These are phyloP conservation scores for Pestalotiopsis sp. DNA, from an alignment of 2,329 filamentous ascomycete species.

Conservation along the genomic window DNA sequence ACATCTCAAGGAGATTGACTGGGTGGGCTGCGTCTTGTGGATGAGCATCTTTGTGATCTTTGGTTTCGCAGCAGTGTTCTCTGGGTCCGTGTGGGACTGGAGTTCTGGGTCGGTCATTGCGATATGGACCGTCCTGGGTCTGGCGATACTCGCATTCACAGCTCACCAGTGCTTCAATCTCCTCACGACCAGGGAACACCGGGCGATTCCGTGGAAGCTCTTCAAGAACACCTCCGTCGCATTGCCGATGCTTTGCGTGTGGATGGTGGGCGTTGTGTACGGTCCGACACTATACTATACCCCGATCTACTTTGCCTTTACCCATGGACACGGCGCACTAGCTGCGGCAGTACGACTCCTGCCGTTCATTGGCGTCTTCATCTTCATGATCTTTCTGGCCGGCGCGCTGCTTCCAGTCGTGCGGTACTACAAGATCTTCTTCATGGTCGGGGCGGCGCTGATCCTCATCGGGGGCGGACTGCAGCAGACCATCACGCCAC, in stretches of 20 bases:
- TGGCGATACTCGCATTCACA: conserved; percentile 45
- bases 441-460: conserved; percentile 29
- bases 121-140: conserved; percentile 48
- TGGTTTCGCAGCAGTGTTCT: conserved; percentile 52
- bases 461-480: conserved; percentile 28
- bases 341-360: conserved; percentile 44
- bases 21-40: conserved; percentile 32
- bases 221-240: conserved; percentile 39
- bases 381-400: conserved; percentile 59
- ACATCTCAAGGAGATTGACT: conserved; percentile 32
- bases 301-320: conserved; percentile 58
- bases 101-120: conserved; percentile 44
- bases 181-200: conserved; percentile 43
- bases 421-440: conserved; percentile 40
- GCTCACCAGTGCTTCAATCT: conserved; percentile 49
- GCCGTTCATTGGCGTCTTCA: conserved; percentile 50
- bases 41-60: conserved; percentile 38
- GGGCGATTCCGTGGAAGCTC: conserved; percentile 50
- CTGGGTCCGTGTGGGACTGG: conserved; percentile 54
- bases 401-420: conserved; percentile 40
- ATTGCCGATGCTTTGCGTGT: conserved; percentile 45
- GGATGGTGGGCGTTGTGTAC: conserved; percentile 36
- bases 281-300: conserved; percentile 53
- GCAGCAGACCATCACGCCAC: conserved; percentile 27
- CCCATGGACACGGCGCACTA: conserved; percentile 41